Base-by-base conservation (phyloP, 352 stramenopile species). In the Peronospora destructor region DNA sequence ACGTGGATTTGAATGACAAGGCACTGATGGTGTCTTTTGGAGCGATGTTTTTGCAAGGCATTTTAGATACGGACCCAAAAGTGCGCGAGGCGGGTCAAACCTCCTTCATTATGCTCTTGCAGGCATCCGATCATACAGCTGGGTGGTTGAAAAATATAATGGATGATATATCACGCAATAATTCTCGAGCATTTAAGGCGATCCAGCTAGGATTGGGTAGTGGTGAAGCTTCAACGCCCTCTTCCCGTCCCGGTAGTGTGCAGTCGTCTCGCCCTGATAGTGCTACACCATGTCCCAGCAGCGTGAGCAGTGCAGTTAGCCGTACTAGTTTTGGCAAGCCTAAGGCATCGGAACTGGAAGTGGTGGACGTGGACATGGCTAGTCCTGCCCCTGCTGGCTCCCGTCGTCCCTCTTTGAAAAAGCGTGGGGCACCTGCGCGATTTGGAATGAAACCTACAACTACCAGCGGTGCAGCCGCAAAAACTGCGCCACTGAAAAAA, bases 61-160 rank as follows among this genome's bases (percentile, higher is more conserved):
- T 93, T 29, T 74, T 89, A 30, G 84, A 94, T 41, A 75, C 76
- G 0, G 84, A 94, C 44, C 84, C 82, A 1, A 90, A 72, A 6
- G 77, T 92, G 4, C 76, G 78, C 7, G 90, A 93, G 49, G 74
- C 82, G 25, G 82, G 73, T 10, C 60, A 88, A 26, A 80, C 87
- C 8, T 65, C 71, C 3, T 75, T 91, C 12, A 56, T 84, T 4
- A 68, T 59, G 13, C 61, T 92, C 13, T 61, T 84, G 17, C 77
- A 86, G 46, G 59, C 63, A 23, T 76, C 63, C 6, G 57, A 76
- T 5, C 61, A 88, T 32, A 69, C 66, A 23, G 35, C 53, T 21
- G 58, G 61, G 19, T 87, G 81, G 68, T 54, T 88, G 8, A 74
- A 85, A 44, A 53, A 34, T 5, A 64, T 84, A 43, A 45, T 92